These are phyloP conservation scores for Protea cynaroides DNA, from an alignment of 164 flowering plant genomes.

Conservation along the genomic window DNA sequence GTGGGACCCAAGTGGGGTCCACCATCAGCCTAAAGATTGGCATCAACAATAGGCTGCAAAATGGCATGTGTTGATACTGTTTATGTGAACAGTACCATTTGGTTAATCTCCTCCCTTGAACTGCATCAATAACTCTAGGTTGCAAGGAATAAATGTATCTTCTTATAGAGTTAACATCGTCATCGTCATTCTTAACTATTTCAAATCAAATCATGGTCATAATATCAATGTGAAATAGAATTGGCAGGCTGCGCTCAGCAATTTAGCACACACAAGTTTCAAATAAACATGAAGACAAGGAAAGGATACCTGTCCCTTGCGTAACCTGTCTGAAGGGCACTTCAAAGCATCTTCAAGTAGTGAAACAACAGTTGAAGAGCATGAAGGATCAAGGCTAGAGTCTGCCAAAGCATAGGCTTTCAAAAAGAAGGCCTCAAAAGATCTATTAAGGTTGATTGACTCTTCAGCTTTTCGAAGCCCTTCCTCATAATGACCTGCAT, in stretches of 20 bases:
- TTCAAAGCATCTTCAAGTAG: slow-evolving; percentile 92
- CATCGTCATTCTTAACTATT: too few species aligned
- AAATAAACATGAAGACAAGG: neutral
- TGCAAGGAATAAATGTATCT: too few species aligned
- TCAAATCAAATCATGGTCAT: too few species aligned
- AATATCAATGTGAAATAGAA: neutral
- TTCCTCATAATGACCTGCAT: slow-evolving; percentile 91
- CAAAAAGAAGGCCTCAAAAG: slow-evolving; percentile 94
- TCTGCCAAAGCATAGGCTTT: slow-evolving; percentile 99
- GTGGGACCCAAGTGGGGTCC: too few species aligned
- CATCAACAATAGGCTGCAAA: too few species aligned
- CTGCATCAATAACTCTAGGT: too few species aligned
- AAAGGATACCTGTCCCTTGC: slow-evolving; percentile 86
- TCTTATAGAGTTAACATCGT: too few species aligned
- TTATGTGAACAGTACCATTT: too few species aligned
- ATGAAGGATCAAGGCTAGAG: slow-evolving; percentile 81
- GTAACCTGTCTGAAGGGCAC: slow-evolving; percentile 97
- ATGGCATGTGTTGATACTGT: too few species aligned
- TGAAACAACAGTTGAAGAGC: slow-evolving; percentile 71
- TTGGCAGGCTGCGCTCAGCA: neutral
- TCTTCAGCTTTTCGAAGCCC: slow-evolving; percentile 91
- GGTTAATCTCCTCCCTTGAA: too few species aligned
- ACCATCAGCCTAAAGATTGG: too few species aligned
- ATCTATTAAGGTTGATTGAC: slow-evolving; percentile 69
- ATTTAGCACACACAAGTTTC: neutral